These are phyloP conservation scores for Roridomyces roridus DNA, from an alignment of 768 basidiomycete genomes.

Conservation along the genomic window DNA sequence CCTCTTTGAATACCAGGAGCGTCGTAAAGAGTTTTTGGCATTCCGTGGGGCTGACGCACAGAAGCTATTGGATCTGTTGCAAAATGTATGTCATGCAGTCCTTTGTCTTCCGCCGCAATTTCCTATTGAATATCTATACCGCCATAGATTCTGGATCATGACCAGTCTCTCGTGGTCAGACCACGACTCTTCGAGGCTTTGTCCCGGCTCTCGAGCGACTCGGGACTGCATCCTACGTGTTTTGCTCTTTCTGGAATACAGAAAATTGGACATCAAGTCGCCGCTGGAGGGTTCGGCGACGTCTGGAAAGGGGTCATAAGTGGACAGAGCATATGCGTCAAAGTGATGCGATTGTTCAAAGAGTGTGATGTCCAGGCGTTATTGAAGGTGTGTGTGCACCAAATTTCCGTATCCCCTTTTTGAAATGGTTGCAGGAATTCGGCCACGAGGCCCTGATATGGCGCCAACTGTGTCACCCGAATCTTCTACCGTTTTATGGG, in stretches of 20 bases:
- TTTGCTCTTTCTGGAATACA: conserved; percentile 5
- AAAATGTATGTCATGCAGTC: too few species aligned
- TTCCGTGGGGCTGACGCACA: too few species aligned
- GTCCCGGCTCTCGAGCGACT: conserved; percentile 7
- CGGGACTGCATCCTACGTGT: conserved; percentile 10
- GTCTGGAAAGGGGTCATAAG: neutral
- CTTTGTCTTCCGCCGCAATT: too few species aligned
- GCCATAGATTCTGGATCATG: too few species aligned
- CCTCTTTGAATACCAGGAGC: too few species aligned
- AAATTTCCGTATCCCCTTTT: neutral
- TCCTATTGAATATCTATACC: too few species aligned
- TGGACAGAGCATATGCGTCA: too few species aligned
- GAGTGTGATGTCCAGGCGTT: too few species aligned
- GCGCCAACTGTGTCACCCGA: conserved; percentile 28
- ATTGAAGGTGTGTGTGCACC: neutral
- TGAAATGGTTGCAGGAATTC: conserved; percentile 4
- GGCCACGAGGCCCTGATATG: conserved; percentile 27
- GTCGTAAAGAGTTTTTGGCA: too few species aligned
- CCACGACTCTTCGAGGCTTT: conserved; percentile 5
- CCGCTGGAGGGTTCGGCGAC: neutral
- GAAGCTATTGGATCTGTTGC: too few species aligned
- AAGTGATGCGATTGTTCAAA: too few species aligned
- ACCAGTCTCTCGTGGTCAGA: too few species aligned
- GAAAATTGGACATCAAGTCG: conserved; percentile 8
- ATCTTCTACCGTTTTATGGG: conserved; percentile 30